Percentiles rank a stretch among this genome's conserved stretches.
Evolutionary conservation across 176 grass and related monocot genomes (phyloP).

Genomic region (Bolboschoenus planiculmis): DNA sequence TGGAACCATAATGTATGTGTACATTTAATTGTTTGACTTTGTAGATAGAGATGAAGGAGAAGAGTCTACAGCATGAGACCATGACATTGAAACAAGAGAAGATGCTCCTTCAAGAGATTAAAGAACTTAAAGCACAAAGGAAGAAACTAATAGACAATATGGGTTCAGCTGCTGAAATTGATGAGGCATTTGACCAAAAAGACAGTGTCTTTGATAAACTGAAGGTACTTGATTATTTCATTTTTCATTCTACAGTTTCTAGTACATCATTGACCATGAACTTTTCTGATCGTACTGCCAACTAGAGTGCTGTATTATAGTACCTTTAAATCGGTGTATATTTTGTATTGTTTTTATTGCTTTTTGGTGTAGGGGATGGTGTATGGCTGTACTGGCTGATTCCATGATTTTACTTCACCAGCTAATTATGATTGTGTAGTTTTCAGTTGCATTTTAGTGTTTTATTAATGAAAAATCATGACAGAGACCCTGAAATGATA

Average conservation of each 20-base stretch:
- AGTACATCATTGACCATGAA: neutral
- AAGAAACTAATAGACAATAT: slow-evolving; percentile 57
- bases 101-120: slow-evolving; percentile 69
- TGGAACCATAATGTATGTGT: neutral
- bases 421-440: neutral
- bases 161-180: slow-evolving; percentile 62
- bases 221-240: slow-evolving; percentile 37
- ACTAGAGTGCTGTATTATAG: neutral
- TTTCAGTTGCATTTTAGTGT: neutral
- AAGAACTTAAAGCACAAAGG: slow-evolving; percentile 65
- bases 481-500: neutral
- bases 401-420: neutral
- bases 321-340: neutral
- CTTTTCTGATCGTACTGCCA: neutral
- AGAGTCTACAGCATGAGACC: slow-evolving; percentile 63
- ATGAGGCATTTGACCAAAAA: slow-evolving; percentile 67
- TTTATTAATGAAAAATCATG: neutral
- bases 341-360: neutral
- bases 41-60: slow-evolving; percentile 74
- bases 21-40: slow-evolving; percentile 12
- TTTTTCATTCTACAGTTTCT: neutral
- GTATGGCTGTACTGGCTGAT: neutral
- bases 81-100: slow-evolving; percentile 85
- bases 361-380: neutral
- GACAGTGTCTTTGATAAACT: slow-evolving; percentile 70